A percentile compares a stretch with the other conserved stretches of the same genome.
Evolutionary conservation across 2,329 filamentous ascomycete species (phyloP).

Genomic region (Thermoascus crustaceus): DNA sequence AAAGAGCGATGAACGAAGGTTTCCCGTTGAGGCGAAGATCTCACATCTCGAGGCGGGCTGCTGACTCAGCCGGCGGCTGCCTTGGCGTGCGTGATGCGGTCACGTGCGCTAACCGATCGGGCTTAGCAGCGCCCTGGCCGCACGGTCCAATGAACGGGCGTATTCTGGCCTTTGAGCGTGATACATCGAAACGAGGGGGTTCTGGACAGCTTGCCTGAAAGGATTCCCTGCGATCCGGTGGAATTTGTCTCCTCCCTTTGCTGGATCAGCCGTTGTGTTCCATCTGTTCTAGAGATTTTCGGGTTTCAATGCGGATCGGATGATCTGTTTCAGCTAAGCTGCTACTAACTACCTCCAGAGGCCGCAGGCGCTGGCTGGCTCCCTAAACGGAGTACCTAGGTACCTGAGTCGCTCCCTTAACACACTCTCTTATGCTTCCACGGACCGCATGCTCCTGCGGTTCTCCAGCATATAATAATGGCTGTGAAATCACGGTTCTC

Average conservation of each 20-base stretch:
- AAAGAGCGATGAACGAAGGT: background rate
- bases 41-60: no score
- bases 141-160: background rate
- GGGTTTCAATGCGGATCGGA: slow-evolving; percentile 2
- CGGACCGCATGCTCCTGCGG: background rate
- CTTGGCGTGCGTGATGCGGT: no score
- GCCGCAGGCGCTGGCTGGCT: slow-evolving; percentile 10
- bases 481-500: slow-evolving; percentile 88
- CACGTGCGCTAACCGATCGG: background rate
- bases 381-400: no score
- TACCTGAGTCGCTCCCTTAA: no score
- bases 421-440: no score
- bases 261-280: background rate
- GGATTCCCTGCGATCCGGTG: background rate
- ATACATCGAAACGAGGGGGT: background rate
- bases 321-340: slow-evolving; percentile 6
- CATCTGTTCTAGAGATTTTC: slow-evolving; percentile 3
- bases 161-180: background rate
- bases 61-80: no score
- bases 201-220: slow-evolving; percentile 1
- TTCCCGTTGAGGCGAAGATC: slow-evolving; percentile 1
- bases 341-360: slow-evolving; percentile 8
- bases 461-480: slow-evolving; percentile 49
- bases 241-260: no score
- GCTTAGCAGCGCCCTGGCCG: background rate